phyloP scores from a whole-genome alignment of 108 stramenopile species.

The Schizochytrium sp. region DNA sequence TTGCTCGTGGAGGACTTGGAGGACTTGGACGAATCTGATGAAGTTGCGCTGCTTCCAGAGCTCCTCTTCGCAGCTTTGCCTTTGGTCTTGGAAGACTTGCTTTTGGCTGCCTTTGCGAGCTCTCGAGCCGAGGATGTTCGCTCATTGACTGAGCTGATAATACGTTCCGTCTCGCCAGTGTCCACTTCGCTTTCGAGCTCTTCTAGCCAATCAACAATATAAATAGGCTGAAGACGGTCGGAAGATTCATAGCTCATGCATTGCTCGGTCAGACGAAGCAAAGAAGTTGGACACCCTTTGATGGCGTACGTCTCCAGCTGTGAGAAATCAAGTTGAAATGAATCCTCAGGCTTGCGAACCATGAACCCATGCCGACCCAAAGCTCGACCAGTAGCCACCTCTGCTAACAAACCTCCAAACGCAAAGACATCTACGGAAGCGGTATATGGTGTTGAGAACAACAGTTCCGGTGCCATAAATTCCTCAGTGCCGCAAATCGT shows the following conservation, averaged over 20 bases:
- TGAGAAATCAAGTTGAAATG: constrained; percentile 26
- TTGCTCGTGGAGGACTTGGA: no score
- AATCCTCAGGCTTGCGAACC: constrained; percentile 32
- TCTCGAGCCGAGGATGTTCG: no score
- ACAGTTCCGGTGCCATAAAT: constrained; percentile 65
- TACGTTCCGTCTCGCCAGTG: neutral
- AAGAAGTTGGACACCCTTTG: constrained; percentile 43
- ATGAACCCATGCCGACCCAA: constrained; percentile 58
- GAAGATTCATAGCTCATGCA: constrained; percentile 58
- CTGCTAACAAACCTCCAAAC: constrained; percentile 59
- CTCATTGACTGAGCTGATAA: no score
- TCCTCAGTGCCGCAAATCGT: constrained; percentile 67
- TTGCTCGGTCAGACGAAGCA: neutral
- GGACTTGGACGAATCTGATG: no score
- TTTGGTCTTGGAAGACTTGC: no score
- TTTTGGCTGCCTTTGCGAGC: no score
- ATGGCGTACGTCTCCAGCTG: neutral
- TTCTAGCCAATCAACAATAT: constrained; percentile 57
- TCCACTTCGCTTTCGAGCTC: constrained; percentile 23
- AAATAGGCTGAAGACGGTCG: constrained; percentile 11
- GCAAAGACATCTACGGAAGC: constrained; percentile 61
- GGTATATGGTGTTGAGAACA: constrained; percentile 59
- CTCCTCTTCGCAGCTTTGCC: no score
- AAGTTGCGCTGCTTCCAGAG: no score
- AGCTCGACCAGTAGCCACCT: neutral